These are phyloP conservation scores for Hortiboletus campestris DNA, from an alignment of 768 basidiomycete genomes.

Conservation along the genomic window DNA sequence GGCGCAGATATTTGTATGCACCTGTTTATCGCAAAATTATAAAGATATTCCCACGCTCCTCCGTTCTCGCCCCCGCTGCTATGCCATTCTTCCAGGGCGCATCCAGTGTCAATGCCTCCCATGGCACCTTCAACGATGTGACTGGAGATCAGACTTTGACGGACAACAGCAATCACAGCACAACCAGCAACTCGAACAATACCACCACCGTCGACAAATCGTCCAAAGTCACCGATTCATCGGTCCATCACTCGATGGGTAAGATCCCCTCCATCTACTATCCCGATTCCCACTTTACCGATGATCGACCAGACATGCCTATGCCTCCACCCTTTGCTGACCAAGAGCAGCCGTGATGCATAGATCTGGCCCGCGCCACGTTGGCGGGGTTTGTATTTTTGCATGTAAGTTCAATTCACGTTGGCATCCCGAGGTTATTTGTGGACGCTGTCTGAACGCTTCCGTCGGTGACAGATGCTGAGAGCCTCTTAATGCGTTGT, in stretches of 20 bases:
- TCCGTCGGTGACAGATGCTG: not conserved
- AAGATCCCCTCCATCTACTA: not conserved
- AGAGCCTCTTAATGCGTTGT: not conserved
- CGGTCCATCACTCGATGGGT: conserved; percentile 26
- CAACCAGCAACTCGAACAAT: conserved; percentile 17
- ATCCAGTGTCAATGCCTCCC: conserved; percentile 10
- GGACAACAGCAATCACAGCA: conserved; percentile 20
- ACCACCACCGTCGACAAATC: conserved; percentile 15
- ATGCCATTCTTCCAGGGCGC: conserved; percentile 30
- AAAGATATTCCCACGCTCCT: not conserved
- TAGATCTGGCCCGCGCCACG: not conserved
- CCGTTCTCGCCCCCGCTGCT: too few relatives aligned
- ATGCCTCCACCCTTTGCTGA: conserved; percentile 1
- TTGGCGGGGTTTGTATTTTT: not conserved
- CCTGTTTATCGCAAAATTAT: not conserved
- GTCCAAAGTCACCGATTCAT: conserved; percentile 18
- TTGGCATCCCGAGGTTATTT: not conserved
- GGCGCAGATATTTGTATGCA: not conserved
- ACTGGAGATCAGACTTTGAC: conserved; percentile 16
- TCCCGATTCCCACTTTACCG: not conserved
- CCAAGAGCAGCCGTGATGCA: not conserved
- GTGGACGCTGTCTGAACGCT: not conserved
- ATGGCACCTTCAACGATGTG: conserved; percentile 23
- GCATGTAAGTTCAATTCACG: not conserved
- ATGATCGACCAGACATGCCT: not conserved